phyloP scores from a whole-genome alignment of 352 stramenopile species.

The Globisporangium perplexum region DNA sequence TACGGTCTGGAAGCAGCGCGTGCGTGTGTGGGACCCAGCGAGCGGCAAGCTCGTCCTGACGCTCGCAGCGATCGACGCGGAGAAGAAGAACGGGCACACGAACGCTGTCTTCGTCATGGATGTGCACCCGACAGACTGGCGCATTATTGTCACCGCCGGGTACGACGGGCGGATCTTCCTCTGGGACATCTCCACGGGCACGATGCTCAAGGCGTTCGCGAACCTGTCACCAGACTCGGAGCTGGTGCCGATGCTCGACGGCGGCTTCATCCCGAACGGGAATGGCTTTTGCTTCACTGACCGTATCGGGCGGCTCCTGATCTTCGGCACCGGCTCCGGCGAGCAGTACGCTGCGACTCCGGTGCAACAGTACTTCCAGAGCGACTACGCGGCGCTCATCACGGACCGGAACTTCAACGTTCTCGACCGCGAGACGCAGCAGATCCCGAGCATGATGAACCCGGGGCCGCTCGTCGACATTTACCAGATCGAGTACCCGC shows the following conservation, averaged over 20 bases:
- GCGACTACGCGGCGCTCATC: conserved; percentile 86
- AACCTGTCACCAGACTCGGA: conserved; percentile 57
- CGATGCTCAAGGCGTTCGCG: conserved; percentile 54
- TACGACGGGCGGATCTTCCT: conserved; percentile 81
- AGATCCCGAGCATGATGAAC: conserved; percentile 82
- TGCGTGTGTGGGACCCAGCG: conserved; percentile 59
- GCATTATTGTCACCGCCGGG: conserved; percentile 72
- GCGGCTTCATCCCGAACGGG: conserved; percentile 59
- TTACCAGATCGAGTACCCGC: conserved; percentile 60
- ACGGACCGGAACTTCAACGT: conserved; percentile 88
- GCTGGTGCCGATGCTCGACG: conserved; percentile 67
- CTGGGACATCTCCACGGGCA: conserved; percentile 76
- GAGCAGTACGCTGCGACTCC: conserved; percentile 52
- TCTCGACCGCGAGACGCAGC: conserved; percentile 81
- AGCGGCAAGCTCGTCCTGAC: conserved; percentile 55
- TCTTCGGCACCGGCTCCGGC: conserved; percentile 75
- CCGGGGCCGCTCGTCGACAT: conserved; percentile 72
- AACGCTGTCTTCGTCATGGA: conserved; percentile 79
- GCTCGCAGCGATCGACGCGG: conserved; percentile 44
- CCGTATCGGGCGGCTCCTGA: conserved; percentile 65
- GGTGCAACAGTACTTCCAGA: conserved; percentile 87
- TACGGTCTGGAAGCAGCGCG: conserved; percentile 48
- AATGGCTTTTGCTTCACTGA: conserved; percentile 79
- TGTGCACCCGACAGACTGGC: conserved; percentile 66
- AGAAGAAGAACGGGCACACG: conserved; percentile 62